phyloP scores from a whole-genome alignment of 805 yeast genomes.

The Saturnispora halmiae region DNA sequence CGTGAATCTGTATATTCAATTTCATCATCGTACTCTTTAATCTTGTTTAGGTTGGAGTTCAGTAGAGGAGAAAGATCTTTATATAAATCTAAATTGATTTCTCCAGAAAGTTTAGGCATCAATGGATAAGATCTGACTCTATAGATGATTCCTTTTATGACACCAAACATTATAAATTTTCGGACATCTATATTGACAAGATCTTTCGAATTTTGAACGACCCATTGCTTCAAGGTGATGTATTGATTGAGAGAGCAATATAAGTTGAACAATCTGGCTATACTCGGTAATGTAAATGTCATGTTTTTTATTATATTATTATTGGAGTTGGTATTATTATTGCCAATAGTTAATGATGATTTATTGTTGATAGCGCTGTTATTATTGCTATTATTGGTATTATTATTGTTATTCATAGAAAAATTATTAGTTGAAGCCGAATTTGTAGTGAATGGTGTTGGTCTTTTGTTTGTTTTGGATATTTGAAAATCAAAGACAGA shows the following conservation, averaged over 20 bases:
- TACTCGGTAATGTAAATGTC: conserved; percentile 42
- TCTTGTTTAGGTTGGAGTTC: neutral
- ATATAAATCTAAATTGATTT: neutral
- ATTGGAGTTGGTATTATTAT: neutral
- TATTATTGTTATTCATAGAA: no score
- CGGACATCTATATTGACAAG: conserved; percentile 69
- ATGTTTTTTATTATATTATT: conserved; percentile 7
- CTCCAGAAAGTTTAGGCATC: conserved; percentile 2
- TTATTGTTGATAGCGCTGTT: no score
- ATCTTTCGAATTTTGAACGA: conserved; percentile 47
- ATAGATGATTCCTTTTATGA: conserved; percentile 71
- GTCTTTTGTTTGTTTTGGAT: neutral
- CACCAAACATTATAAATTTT: conserved; percentile 79
- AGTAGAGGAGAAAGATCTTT: neutral
- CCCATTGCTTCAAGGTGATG: conserved; percentile 74
- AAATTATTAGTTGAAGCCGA: conserved; percentile 5
- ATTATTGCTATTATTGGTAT: no score
- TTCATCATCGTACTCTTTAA: neutral
- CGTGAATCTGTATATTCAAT: neutral
- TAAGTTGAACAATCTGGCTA: conserved; percentile 57
- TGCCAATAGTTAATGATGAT: neutral
- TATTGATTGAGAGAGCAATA: conserved; percentile 77
- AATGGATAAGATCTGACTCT: conserved; percentile 74
- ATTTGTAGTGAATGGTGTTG: neutral
- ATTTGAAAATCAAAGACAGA: neutral